Conservation (phyloP, 805 yeast genomes). For the Candida corydali region DNA sequence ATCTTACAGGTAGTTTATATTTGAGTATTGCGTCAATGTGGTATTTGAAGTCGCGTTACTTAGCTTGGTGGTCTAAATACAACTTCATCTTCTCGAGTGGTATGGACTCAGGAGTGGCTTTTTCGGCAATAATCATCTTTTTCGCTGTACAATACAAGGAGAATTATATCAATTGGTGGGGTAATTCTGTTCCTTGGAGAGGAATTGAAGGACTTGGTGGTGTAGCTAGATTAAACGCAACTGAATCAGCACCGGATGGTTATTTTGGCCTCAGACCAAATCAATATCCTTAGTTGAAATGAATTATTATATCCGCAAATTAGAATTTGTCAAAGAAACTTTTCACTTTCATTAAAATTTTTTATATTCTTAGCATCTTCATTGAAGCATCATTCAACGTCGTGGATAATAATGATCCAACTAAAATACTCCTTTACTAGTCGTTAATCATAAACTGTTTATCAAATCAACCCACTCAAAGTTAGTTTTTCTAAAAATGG, state of each 20-base stretch:
- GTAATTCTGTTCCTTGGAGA: slow-evolving; percentile 31
- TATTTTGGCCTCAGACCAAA: slow-evolving; percentile 30
- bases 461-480: slow-evolving; percentile 50
- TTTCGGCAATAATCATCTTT: slow-evolving; percentile 52
- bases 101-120: slow-evolving; percentile 53
- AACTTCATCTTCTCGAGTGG: slow-evolving; percentile 55
- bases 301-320: too few species aligned
- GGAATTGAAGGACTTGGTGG: background rate
- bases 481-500: slow-evolving; percentile 85
- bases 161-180: slow-evolving; percentile 55
- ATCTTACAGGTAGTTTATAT: slow-evolving; percentile 51
- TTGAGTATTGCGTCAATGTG: slow-evolving; percentile 49
- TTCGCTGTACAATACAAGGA: slow-evolving; percentile 45
- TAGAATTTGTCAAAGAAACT: too few species aligned
- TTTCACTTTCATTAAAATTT: too few species aligned
- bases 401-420: too few species aligned
- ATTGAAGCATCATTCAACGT: too few species aligned
- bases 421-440: background rate
- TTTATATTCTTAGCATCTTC: too few species aligned
- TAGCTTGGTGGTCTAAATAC: slow-evolving; percentile 63
- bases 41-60: slow-evolving; percentile 40
- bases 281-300: slow-evolving; percentile 16
- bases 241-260: slow-evolving; percentile 21
- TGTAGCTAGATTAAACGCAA: slow-evolving; percentile 13
- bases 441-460: too few species aligned